phyloP scores from a whole-genome alignment of 768 basidiomycete genomes.

The Lyophyllum atratum region DNA sequence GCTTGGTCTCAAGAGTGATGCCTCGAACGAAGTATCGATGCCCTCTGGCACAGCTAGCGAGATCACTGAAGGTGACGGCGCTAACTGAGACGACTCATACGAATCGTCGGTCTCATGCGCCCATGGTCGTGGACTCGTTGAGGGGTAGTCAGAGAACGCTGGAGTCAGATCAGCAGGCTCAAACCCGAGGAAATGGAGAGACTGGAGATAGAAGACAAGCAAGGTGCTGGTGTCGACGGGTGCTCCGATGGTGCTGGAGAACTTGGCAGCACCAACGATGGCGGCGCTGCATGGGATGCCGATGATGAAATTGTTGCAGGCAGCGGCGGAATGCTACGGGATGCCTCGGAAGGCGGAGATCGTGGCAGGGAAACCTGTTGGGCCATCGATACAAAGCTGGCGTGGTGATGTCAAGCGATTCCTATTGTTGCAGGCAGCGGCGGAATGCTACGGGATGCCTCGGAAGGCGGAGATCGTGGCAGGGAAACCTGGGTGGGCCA shows the following conservation, averaged over 20 bases:
- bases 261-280: constrained; percentile 19
- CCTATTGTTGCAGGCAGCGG: constrained; percentile 11
- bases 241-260: constrained; percentile 23
- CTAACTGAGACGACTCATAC: constrained; percentile 77
- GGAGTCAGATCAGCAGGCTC: constrained; percentile 43
- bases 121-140: constrained; percentile 50
- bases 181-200: constrained; percentile 27
- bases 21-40: constrained; percentile 68
- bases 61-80: constrained; percentile 65
- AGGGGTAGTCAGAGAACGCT: constrained; percentile 38
- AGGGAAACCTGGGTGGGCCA: constrained; percentile 20
- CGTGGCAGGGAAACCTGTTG: constrained; percentile 15
- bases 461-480: constrained; percentile 10
- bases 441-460: constrained; percentile 11
- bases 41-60: constrained; percentile 60
- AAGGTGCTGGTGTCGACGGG: constrained; percentile 19
- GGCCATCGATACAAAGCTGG: too few species aligned
- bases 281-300: constrained; percentile 19
- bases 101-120: constrained; percentile 65
- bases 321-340: constrained; percentile 9
- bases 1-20: constrained; percentile 71
- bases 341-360: constrained; percentile 10
- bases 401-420: too few species aligned
- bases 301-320: constrained; percentile 15
- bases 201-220: constrained; percentile 19